Conservation (phyloP, 2,329 filamentous ascomycete species). For the Graphilbum sp. region DNA sequence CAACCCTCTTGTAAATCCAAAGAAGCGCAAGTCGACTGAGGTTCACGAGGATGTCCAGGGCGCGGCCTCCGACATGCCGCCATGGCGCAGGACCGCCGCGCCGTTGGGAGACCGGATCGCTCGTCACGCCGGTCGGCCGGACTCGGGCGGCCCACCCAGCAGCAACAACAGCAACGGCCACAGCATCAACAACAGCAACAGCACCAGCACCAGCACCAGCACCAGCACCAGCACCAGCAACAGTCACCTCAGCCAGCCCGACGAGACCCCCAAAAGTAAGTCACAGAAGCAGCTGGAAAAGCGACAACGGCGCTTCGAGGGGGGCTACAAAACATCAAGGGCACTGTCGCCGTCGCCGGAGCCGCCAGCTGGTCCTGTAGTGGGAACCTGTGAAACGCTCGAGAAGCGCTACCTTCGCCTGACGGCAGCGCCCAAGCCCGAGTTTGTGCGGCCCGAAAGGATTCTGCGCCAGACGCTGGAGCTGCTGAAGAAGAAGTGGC, state of each 20-base stretch:
- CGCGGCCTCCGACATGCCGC: constrained; percentile 35
- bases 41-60: constrained; percentile 26
- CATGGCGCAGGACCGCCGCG: constrained; percentile 52
- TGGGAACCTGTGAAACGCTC: constrained; percentile 67
- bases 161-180: no score
- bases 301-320: constrained; percentile 75
- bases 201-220: no score
- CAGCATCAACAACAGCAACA: no score
- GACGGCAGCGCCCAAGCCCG: constrained; percentile 75
- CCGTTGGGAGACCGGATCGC: constrained; percentile 60
- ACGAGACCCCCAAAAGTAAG: constrained; percentile 52
- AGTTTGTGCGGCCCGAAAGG: constrained; percentile 69
- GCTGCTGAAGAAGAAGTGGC: constrained; percentile 87
- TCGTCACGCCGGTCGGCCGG: constrained; percentile 22
- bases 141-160: no score
- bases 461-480: constrained; percentile 75
- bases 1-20: constrained; percentile 23
- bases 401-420: constrained; percentile 94
- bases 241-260: constrained; percentile 10
- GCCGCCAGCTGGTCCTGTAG: constrained; percentile 52
- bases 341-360: constrained; percentile 32
- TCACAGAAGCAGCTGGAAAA: constrained; percentile 75
- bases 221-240: neutral
- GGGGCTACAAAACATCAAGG: constrained; percentile 38
- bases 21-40: constrained; percentile 73